phyloP scores from a whole-genome alignment of 2,329 filamentous ascomycete genomes.

The Colletotrichum sp. region DNA sequence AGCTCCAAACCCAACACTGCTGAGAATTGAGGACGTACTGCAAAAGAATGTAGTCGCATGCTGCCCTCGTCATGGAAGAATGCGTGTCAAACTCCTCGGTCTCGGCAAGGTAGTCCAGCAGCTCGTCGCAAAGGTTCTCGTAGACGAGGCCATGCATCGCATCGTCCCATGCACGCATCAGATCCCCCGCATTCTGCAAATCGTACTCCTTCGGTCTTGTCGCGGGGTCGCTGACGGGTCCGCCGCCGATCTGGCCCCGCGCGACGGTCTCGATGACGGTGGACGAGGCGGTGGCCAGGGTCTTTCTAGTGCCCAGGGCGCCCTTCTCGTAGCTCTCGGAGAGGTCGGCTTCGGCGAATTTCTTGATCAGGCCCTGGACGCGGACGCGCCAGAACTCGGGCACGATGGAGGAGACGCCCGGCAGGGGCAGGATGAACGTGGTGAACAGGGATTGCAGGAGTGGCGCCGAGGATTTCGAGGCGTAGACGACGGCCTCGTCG shows the following conservation, averaged over 20 bases:
- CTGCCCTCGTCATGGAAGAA: slow-evolving; percentile 64
- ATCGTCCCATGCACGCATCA: slow-evolving; percentile 70
- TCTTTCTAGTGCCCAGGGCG: slow-evolving; percentile 75
- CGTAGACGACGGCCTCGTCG: slow-evolving; percentile 21
- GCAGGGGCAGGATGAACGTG: slow-evolving; percentile 68
- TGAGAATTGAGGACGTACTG: slow-evolving; percentile 56
- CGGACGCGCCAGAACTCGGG: slow-evolving; percentile 70
- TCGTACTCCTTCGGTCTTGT: slow-evolving; percentile 55
- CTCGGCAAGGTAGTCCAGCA: slow-evolving; percentile 66
- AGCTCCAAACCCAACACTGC: not conserved
- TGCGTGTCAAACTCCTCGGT: slow-evolving; percentile 70
- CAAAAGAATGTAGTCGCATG: slow-evolving; percentile 71
- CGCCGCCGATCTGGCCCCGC: slow-evolving; percentile 69
- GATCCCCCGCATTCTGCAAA: slow-evolving; percentile 60
- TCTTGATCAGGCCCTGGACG: slow-evolving; percentile 62
- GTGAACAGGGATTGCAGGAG: slow-evolving; percentile 72
- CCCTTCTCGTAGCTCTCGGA: slow-evolving; percentile 87
- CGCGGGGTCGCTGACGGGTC: slow-evolving; percentile 34
- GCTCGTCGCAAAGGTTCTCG: slow-evolving; percentile 67
- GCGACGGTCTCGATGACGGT: slow-evolving; percentile 73
- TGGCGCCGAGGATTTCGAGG: slow-evolving; percentile 58
- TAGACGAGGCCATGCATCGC: slow-evolving; percentile 71
- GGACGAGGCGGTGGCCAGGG: slow-evolving; percentile 73
- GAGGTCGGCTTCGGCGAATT: slow-evolving; percentile 70
- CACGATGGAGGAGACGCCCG: slow-evolving; percentile 68